Evolutionary conservation across 257 asterid genomes (phyloP), one percentile per base, ranked within the genome.

Genomic region (Eucommia ulmoides): DNA sequence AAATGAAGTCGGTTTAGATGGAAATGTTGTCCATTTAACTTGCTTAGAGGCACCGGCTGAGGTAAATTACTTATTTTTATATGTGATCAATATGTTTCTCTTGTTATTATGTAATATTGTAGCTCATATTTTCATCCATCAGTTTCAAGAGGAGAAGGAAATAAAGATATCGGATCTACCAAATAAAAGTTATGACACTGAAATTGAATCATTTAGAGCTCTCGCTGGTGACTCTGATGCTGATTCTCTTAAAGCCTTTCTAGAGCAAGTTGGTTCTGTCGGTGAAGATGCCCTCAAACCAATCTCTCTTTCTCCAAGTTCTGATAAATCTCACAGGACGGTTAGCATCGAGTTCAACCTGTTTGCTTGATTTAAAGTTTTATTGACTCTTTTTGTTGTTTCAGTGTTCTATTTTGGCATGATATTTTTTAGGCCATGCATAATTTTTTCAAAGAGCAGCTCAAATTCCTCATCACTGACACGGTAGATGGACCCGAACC

Each of bases 381-480:
- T 41, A 23, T 51, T 44, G n/a, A 17, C 20, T 42, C 1, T 56
- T 35, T 35, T 15, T 35, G 2, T 35, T 10, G 16, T 35, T 4
- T 35, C 16, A 4, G 24, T 45, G 41, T 51, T n/a, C n/a, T n/a
- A n/a, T n/a, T n/a, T n/a, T n/a, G n/a, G n/a, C n/a, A 24, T 51
- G 50, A 26, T 70, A 35, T 24, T 57, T 80, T 80, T 60, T 84
- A 89, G 97, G 93, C 80, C 45, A 56, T 89, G 61, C 98, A 89
- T 63, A 82, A 80, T 72, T 85, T 85, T 75, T 85, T 89, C 78
- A 89, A 89, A 73, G 88, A 85, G 76, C 76, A 62, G 58, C 47
- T 89, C 77, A 85, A 75, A 21, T 81, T 89, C 71, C 86, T 89
- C 55, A 93, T 85, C 41, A 78, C 96, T 23, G 98, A 89, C 80